Evolutionary conservation across 2,329 filamentous ascomycete genomes (phyloP).

Genomic region (Rutstroemia sydowiana): DNA sequence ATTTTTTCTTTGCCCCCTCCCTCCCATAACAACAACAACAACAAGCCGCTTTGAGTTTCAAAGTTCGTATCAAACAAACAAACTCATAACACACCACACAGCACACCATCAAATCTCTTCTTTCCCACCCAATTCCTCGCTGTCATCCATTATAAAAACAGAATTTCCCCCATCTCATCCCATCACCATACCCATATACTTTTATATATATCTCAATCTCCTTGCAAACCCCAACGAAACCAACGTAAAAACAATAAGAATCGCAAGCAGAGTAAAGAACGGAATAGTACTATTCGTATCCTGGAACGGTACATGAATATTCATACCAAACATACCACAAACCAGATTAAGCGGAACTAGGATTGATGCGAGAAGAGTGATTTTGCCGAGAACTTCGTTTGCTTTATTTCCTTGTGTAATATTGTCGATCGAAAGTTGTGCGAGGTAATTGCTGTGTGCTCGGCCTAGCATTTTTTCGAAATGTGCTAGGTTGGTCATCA

Average conservation of each 20-base stretch:
- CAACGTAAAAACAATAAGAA: conserved; percentile 45
- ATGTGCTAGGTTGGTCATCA: conserved; percentile 93
- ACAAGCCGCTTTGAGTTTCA: too few species aligned
- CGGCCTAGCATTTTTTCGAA: conserved; percentile 97
- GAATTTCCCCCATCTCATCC: too few species aligned
- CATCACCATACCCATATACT: too few species aligned
- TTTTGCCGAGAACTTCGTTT: conserved; percentile 87
- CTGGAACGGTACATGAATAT: conserved; percentile 64
- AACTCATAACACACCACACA: too few species aligned
- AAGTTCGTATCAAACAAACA: too few species aligned
- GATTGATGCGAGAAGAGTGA: conserved; percentile 88
- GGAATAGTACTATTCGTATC: conserved; percentile 39
- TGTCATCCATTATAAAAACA: too few species aligned
- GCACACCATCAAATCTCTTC: too few species aligned
- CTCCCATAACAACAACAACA: too few species aligned
- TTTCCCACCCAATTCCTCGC: too few species aligned
- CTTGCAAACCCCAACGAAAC: conserved; percentile 21
- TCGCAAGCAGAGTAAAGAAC: conserved; percentile 54
- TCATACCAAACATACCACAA: conserved; percentile 65
- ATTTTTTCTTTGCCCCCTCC: too few species aligned
- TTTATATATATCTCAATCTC: conserved; percentile 26
- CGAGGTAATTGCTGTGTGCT: conserved; percentile 91
- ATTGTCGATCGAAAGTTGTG: conserved; percentile 87
- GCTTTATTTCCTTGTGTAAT: conserved; percentile 81
- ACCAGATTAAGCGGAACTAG: conserved; percentile 94